A percentile compares a stretch with the other conserved stretches of the same genome.
Conservation (phyloP, 2,329 filamentous ascomycete genomes). For the Sordariomycetes sp. region DNA sequence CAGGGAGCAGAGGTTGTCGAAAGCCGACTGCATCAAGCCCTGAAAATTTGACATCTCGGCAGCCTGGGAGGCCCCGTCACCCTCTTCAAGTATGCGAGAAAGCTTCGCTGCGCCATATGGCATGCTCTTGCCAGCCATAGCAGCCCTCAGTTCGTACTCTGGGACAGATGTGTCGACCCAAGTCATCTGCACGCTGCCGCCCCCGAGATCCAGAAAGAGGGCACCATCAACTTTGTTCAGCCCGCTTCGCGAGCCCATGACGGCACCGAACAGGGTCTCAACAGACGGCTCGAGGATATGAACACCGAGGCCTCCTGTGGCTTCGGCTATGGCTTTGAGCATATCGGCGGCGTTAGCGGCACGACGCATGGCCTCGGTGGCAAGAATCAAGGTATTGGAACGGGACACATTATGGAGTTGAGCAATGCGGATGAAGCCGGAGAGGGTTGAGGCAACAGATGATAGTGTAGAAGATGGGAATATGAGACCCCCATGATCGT, state of each 20-base stretch:
- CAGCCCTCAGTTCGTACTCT: constrained; percentile 43
- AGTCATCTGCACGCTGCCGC: constrained; percentile 58
- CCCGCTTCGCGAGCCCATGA: constrained; percentile 69
- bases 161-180: constrained; percentile 43
- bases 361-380: constrained; percentile 81
- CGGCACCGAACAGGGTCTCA: constrained; percentile 72
- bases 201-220: constrained; percentile 80
- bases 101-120: constrained; percentile 54
- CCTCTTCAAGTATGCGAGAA: constrained; percentile 35
- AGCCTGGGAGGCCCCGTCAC: constrained; percentile 27
- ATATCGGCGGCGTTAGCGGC: constrained; percentile 67
- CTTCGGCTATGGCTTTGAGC: constrained; percentile 50
- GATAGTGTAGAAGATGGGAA: constrained; percentile 50
- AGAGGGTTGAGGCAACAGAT: constrained; percentile 56
- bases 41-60: constrained; percentile 46
- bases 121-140: constrained; percentile 44
- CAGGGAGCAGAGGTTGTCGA: constrained; percentile 36
- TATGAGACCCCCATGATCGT: constrained; percentile 18
- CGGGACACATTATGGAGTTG: constrained; percentile 57
- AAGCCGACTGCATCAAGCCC: constrained; percentile 49
- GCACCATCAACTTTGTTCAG: constrained; percentile 58
- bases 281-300: constrained; percentile 67
- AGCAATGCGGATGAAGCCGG: constrained; percentile 65
- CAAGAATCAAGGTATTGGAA: constrained; percentile 63
- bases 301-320: constrained; percentile 57